phyloP scores from a whole-genome alignment of 208 protist species.

The Acanthamoeba castellanii region DNA sequence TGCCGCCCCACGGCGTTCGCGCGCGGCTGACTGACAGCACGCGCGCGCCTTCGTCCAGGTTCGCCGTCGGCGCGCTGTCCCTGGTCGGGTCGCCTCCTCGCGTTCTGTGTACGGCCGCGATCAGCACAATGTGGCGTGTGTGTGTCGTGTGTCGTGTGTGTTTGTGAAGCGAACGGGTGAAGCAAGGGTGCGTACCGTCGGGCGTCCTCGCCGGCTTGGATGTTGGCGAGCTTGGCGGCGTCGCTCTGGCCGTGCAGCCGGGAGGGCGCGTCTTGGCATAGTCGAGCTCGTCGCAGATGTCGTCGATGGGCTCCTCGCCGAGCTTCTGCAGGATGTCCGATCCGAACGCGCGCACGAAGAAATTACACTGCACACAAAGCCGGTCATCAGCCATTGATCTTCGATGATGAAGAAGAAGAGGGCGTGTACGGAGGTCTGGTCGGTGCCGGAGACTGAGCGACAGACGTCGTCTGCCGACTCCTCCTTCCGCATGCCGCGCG shows the following conservation, averaged over 20 bases:
- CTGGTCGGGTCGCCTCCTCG: neutral
- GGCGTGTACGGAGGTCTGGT: neutral
- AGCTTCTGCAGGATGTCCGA: conserved; percentile 26
- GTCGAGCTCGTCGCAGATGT: conserved; percentile 39
- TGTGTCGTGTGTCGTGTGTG: neutral
- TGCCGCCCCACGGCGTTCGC: neutral
- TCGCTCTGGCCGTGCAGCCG: neutral
- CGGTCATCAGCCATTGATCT: neutral
- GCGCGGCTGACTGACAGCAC: neutral
- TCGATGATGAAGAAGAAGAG: neutral
- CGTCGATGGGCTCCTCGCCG: neutral
- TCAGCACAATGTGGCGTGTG: neutral
- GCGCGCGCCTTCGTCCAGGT: neutral
- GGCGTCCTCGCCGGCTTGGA: neutral
- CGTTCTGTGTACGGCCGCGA: neutral
- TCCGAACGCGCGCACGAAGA: neutral
- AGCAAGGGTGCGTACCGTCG: neutral
- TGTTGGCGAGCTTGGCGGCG: neutral
- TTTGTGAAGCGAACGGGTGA: neutral
- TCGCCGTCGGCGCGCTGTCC: neutral
- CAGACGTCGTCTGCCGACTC: neutral
- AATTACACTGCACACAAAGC: neutral
- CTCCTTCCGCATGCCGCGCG: neutral
- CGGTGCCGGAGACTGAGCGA: neutral
- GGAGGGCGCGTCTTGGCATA: conserved; percentile 18